A percentile compares a stretch with the other conserved stretches of the same genome.
phyloP scores from a whole-genome alignment of 2,329 filamentous ascomycete species.

The Emydomyces testavorans region DNA sequence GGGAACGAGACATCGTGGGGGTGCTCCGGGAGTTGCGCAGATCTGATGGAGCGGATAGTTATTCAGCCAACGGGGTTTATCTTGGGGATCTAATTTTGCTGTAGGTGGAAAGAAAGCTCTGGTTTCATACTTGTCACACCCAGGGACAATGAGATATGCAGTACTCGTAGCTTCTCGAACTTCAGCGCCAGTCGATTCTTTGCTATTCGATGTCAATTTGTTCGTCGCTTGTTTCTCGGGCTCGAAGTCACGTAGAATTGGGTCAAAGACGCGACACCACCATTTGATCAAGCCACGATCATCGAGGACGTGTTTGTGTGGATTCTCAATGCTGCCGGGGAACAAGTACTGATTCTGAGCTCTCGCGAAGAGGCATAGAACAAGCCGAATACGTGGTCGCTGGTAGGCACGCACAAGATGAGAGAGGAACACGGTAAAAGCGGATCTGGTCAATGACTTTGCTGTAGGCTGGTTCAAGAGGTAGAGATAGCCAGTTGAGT shows the following conservation, averaged over 20 bases:
- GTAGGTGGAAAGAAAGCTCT: constrained; percentile 60
- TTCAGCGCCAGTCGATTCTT: constrained; percentile 17
- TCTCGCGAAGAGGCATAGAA: constrained; percentile 83
- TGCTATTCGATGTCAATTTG: constrained; percentile 18
- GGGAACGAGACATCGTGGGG: constrained; percentile 74
- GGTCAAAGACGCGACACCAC: constrained; percentile 86
- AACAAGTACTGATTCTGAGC: constrained; percentile 92
- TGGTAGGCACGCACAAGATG: constrained; percentile 59
- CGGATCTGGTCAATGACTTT: constrained; percentile 57
- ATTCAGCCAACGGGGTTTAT: constrained; percentile 39
- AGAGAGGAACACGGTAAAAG: constrained; percentile 63
- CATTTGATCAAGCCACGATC: constrained; percentile 83
- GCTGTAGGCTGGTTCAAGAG: constrained; percentile 47
- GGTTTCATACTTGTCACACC: constrained; percentile 70
- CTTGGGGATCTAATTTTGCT: constrained; percentile 30
- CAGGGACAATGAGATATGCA: constrained; percentile 77
- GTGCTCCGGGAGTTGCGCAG: constrained; percentile 54
- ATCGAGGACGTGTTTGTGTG: constrained; percentile 78
- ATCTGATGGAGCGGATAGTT: constrained; percentile 66
- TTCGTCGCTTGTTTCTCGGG: constrained; percentile 31
- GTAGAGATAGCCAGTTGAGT: constrained; percentile 80
- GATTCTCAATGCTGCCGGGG: constrained; percentile 76
- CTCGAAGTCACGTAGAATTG: constrained; percentile 47
- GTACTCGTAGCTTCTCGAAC: constrained; percentile 43
- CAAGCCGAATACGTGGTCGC: constrained; percentile 53